phyloP scores from a whole-genome alignment of 2,329 filamentous ascomycete species.

The Nemania sp. region DNA sequence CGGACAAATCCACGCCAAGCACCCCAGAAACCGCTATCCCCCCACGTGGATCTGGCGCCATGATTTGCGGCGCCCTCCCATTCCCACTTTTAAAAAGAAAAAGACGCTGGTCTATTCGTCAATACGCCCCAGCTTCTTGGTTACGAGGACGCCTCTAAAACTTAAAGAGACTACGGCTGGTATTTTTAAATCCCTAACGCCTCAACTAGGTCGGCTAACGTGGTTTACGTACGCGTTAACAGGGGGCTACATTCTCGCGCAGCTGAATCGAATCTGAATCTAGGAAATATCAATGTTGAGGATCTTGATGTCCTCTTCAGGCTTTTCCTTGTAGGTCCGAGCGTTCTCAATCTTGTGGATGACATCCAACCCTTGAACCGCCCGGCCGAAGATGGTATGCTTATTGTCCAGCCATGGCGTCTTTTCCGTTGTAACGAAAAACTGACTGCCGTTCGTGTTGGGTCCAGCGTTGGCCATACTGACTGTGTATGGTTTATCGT shows the following conservation, averaged over 20 bases:
- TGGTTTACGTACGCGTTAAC: constrained; percentile 22
- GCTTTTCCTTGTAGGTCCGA: constrained; percentile 89
- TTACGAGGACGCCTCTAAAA: constrained; percentile 28
- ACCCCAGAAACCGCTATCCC: constrained; percentile 29
- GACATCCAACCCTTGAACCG: constrained; percentile 90
- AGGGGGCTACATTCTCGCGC: constrained; percentile 17
- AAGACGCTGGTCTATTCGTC: constrained; percentile 18
- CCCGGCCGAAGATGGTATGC: constrained; percentile 95
- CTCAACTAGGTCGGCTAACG: constrained; percentile 20
- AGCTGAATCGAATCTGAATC: constrained; percentile 42
- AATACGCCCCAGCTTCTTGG: constrained; percentile 26
- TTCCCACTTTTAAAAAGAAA: constrained; percentile 35
- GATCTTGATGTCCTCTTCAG: constrained; percentile 97
- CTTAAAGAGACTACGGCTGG: constrained; percentile 20
- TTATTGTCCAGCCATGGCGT: constrained; percentile 96
- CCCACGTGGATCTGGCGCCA: constrained; percentile 35
- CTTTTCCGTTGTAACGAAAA: constrained; percentile 98
- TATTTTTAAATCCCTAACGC: constrained; percentile 20
- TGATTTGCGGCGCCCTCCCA: constrained; percentile 21
- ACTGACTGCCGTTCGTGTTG: constrained; percentile 95
- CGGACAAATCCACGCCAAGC: constrained; percentile 34
- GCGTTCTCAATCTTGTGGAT: constrained; percentile 95
- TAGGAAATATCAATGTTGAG: constrained; percentile 80
- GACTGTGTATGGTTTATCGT: constrained; percentile 95
- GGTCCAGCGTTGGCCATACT: constrained; percentile 98